Percentiles rank a stretch among this genome's conserved stretches.
Evolutionary conservation across 2,329 filamentous ascomycete species (phyloP).

Genomic region (Graphiopsis chlorocephala): DNA sequence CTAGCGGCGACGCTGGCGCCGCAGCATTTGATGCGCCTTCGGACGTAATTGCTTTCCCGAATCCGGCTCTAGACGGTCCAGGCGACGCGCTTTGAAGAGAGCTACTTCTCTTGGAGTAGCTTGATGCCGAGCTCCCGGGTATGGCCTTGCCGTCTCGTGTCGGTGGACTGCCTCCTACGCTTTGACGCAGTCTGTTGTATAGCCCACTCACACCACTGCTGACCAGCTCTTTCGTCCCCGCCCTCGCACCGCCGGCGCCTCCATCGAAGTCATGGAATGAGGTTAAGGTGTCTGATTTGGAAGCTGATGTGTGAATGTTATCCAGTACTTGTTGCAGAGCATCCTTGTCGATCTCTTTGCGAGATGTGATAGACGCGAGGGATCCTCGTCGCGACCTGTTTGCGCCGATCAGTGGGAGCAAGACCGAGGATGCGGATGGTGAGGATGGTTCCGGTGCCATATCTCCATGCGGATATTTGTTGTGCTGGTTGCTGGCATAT

Average conservation of each 20-base stretch:
- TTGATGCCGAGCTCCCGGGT: constrained; percentile 25
- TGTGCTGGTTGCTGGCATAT: constrained; percentile 15
- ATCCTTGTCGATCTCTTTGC: constrained; percentile 60
- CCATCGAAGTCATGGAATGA: constrained; percentile 95
- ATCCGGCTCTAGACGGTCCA: neutral
- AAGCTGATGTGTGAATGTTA: constrained; percentile 86
- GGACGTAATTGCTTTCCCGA: neutral
- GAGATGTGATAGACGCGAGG: constrained; percentile 38
- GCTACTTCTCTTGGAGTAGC: constrained; percentile 10
- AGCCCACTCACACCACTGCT: constrained; percentile 67
- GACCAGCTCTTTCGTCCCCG: constrained; percentile 37
- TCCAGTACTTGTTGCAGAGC: constrained; percentile 75
- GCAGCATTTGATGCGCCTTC: neutral
- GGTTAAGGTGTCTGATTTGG: constrained; percentile 77
- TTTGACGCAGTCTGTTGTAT: constrained; percentile 72
- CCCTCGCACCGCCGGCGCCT: constrained; percentile 44
- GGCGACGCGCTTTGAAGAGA: constrained; percentile 7
- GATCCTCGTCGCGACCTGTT: constrained; percentile 37
- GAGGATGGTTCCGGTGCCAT: constrained; percentile 31
- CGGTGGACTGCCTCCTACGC: constrained; percentile 27
- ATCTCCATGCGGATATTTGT: constrained; percentile 6
- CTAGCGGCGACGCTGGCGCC: neutral
- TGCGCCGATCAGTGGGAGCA: constrained; percentile 32
- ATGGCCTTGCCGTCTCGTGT: constrained; percentile 23
- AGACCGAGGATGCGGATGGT: constrained; percentile 28